Percentiles rank a stretch among this genome's conserved stretches.
Evolutionary conservation across 2,329 filamentous ascomycete species (phyloP).

Genomic region (Chaetomium strumarium): DNA sequence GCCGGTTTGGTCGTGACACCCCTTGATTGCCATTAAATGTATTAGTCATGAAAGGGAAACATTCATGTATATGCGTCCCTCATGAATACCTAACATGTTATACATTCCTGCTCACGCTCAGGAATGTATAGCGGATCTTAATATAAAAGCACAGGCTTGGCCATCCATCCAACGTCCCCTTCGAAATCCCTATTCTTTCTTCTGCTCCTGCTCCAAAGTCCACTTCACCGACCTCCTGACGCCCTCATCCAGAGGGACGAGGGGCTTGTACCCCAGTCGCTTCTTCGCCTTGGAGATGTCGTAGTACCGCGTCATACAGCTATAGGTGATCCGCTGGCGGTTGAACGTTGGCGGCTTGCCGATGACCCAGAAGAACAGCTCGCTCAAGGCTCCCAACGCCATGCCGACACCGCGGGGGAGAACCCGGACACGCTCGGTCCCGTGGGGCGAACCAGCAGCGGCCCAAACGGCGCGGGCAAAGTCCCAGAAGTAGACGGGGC

Average conservation of each 20-base stretch:
- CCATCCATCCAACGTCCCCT: no score
- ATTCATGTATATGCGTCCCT: neutral
- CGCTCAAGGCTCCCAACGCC: slow-evolving; percentile 47
- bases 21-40: slow-evolving; percentile 2
- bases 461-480: slow-evolving; percentile 74
- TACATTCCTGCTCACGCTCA: neutral
- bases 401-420: slow-evolving; percentile 48
- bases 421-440: slow-evolving; percentile 49
- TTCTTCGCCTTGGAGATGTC: slow-evolving; percentile 69
- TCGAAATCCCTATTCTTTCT: slow-evolving; percentile 9
- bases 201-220: slow-evolving; percentile 48
- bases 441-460: slow-evolving; percentile 47
- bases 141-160: neutral
- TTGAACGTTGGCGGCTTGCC: slow-evolving; percentile 52
- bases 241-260: slow-evolving; percentile 62
- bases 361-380: slow-evolving; percentile 45
- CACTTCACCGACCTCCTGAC: slow-evolving; percentile 48
- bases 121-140: neutral
- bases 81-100: neutral
- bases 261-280: slow-evolving; percentile 62
- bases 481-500: slow-evolving; percentile 88
- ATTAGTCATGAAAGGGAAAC: slow-evolving; percentile 5
- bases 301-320: slow-evolving; percentile 72
- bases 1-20: neutral
- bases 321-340: slow-evolving; percentile 57